phyloP scores from a whole-genome alignment of 192 early-diverging fungal species.

The Jimgerdemannia lactiflua region DNA sequence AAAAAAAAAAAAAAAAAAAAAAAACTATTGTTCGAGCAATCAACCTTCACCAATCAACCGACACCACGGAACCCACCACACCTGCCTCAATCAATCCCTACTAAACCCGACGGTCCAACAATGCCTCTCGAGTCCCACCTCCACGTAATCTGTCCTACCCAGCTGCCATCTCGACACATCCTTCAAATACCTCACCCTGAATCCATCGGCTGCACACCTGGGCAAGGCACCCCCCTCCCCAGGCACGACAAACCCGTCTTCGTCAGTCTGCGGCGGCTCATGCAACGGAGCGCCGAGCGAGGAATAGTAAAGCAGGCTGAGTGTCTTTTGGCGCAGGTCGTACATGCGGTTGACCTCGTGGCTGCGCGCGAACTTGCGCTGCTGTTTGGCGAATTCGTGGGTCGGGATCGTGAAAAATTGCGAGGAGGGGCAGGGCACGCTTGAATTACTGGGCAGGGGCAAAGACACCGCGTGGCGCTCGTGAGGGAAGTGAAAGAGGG shows the following conservation, averaged over 20 bases:
- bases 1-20: too few species aligned
- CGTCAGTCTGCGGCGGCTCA: neutral
- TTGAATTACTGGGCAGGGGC: too few species aligned
- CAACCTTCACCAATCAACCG: too few species aligned
- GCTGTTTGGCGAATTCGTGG: neutral
- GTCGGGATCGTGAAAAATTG: neutral
- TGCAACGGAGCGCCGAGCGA: neutral
- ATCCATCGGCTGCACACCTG: neutral
- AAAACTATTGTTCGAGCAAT: too few species aligned
- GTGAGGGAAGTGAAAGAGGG: too few species aligned
- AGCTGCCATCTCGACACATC: neutral
- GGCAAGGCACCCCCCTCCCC: neutral
- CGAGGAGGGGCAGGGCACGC: neutral
- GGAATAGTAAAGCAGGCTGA: neutral
- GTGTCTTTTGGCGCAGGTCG: neutral
- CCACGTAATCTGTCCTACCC: neutral
- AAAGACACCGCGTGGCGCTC: too few species aligned
- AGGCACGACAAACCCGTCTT: neutral
- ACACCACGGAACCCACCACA: too few species aligned
- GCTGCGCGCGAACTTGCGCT: neutral
- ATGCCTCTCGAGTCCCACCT: neutral
- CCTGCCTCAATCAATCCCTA: neutral
- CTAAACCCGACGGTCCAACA: neutral
- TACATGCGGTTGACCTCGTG: neutral
- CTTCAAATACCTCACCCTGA: neutral